Evolutionary conservation across 2,329 filamentous ascomycete genomes (phyloP), one percentile per base, ranked within the genome.

Genomic region (Botryotinia convoluta): DNA sequence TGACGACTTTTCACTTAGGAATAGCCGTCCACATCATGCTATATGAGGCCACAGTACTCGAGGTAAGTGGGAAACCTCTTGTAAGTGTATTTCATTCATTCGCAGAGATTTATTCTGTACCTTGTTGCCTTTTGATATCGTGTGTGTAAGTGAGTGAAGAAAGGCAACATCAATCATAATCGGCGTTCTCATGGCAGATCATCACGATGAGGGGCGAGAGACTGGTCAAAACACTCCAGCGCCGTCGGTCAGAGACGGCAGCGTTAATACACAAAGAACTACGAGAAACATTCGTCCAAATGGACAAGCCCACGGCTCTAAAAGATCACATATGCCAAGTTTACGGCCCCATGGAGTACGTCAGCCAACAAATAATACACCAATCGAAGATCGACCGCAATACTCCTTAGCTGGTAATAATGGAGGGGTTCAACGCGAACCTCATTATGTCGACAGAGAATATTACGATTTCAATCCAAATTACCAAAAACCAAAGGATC

Each of bases 391-490:
- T 32, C 62, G 71, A 60, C 71, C 63, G 20, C 39, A 72, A 26
- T 68, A 37, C 26, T 72, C 71, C 16, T 14, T 72, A 35, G 71
- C 71, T n/a, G 71, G 71, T 26, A 72, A 69, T 7, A 26, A 45
- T 22, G 51, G 32, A 42, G 51, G 54, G 10, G 37, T 51, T 9
- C 65, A 68, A 42, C 65, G 45, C 18, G 62, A 72, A 60, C 63
- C 62, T 44, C 51, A 67, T 48, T 76, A 73, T 60, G 71, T 76
- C 12, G 74, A 76, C 12, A 71, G 71, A 22, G 69, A 73, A 37
- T 77, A 75, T 44, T 74, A 77, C 57, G 64, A 67, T n/a, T 51
- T 73, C 3, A 77, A 76, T 69, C 73, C 75, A 22, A 69, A 51
- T 35, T 77, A 76, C n/a, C 63, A 74, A 51, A 74, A 73, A 37